Conservation (phyloP, 768 basidiomycete genomes). For the Pleurotus djamor region DNA sequence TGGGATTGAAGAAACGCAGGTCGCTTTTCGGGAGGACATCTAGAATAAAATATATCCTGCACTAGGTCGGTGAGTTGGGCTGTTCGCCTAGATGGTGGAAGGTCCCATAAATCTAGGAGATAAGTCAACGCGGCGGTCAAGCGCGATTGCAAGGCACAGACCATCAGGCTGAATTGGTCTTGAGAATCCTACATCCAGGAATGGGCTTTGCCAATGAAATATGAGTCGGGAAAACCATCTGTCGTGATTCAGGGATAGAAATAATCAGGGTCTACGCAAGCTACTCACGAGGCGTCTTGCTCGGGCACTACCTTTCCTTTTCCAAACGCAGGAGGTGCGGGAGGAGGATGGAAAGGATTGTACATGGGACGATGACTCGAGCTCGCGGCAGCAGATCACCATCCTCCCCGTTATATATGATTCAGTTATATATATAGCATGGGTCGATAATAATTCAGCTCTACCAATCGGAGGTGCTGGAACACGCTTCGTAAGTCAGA, state of each 20-base stretch:
- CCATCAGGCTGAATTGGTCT: constrained; percentile 58
- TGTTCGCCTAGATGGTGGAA: constrained; percentile 37
- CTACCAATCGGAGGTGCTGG: too few relatives aligned
- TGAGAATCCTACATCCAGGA: constrained; percentile 57
- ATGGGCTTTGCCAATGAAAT: constrained; percentile 53
- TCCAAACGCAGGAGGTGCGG: constrained; percentile 19
- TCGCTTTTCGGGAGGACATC: constrained; percentile 48
- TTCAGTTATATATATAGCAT: too few relatives aligned
- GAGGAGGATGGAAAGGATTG: constrained; percentile 16
- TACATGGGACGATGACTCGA: background rate
- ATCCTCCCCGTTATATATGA: too few relatives aligned
- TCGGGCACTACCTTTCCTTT: constrained; percentile 15
- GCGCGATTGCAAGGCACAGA: constrained; percentile 14
- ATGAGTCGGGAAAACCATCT: constrained; percentile 45
- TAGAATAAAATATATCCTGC: constrained; percentile 44
- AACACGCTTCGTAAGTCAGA: too few relatives aligned
- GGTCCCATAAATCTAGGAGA: constrained; percentile 50
- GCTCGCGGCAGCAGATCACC: background rate
- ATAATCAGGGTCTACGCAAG: background rate
- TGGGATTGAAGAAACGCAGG: constrained; percentile 26
- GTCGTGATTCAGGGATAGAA: background rate
- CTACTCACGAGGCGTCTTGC: constrained; percentile 28
- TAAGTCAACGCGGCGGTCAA: background rate
- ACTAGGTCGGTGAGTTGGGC: constrained; percentile 34
- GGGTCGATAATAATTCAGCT: too few relatives aligned